Percentiles rank a stretch among this genome's conserved stretches.
phyloP scores from a whole-genome alignment of 768 basidiomycete species.

The Roridomyces roridus region DNA sequence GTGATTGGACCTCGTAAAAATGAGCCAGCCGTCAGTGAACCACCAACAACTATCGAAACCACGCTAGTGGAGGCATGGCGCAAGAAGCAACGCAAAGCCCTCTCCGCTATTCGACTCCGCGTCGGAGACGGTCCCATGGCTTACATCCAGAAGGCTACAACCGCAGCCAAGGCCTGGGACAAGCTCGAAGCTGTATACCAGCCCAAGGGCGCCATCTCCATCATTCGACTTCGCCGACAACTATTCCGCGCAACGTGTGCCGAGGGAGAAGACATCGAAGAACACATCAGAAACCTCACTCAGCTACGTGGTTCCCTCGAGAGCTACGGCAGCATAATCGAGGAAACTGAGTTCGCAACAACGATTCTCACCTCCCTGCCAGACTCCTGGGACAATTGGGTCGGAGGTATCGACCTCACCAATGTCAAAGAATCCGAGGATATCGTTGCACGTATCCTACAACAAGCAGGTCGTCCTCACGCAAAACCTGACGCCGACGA shows the following conservation, averaged over 20 bases:
- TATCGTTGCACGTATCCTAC: too few species aligned
- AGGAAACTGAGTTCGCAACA: constrained; percentile 36
- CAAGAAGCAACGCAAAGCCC: constrained; percentile 33
- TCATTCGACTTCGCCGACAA: constrained; percentile 30
- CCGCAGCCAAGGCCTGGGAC: constrained; percentile 33
- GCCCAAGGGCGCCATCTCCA: constrained; percentile 30
- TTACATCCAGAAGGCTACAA: constrained; percentile 29
- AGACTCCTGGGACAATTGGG: too few species aligned
- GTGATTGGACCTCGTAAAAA: background rate
- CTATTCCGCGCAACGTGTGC: constrained; percentile 31
- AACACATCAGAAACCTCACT: constrained; percentile 35
- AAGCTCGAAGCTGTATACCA: constrained; percentile 32
- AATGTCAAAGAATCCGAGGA: background rate
- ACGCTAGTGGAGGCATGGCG: too few species aligned
- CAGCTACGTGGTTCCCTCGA: constrained; percentile 28
- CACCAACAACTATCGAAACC: too few species aligned
- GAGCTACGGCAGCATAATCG: constrained; percentile 27
- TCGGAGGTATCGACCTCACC: background rate
- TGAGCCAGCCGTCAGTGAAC: background rate
- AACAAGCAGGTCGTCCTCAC: too few species aligned
- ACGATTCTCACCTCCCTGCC: constrained; percentile 36
- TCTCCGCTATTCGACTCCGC: constrained; percentile 34
- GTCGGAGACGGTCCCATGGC: too few species aligned
- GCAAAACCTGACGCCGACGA: too few species aligned
- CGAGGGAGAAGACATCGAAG: constrained; percentile 39